Conservation (phyloP, 1,284 basidiomycete species). For the Heterobasidion occidentale region DNA sequence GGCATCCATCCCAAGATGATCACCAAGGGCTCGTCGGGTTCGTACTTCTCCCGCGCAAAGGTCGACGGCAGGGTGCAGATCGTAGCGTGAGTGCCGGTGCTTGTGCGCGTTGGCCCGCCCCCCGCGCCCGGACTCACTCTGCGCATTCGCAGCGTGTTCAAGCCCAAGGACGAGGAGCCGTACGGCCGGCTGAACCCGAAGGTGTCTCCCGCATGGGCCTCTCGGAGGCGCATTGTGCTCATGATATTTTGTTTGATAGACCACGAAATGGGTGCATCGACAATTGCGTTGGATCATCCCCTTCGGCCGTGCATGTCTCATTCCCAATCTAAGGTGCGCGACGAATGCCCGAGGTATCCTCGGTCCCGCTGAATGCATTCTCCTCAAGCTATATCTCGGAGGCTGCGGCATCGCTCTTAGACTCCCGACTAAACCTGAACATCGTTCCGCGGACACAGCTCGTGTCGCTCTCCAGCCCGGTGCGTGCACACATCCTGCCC, state of each 20-base stretch:
- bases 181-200: conserved; percentile 81
- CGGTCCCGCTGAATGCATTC: background rate
- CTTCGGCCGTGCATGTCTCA: conserved; percentile 80
- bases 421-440: conserved; percentile 64
- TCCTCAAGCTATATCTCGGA: conserved; percentile 53
- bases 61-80: conserved; percentile 65
- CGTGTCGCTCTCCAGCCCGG: conserved; percentile 74
- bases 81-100: conserved; percentile 50
- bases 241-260: conserved; percentile 31
- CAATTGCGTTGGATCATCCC: conserved; percentile 80
- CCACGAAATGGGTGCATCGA: conserved; percentile 87
- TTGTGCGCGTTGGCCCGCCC: background rate
- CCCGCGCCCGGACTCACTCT: background rate
- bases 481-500: conserved; percentile 23
- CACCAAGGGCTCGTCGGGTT: conserved; percentile 77
- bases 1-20: conserved; percentile 88
- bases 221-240: background rate
- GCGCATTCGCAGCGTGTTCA: conserved; percentile 58
- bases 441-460: conserved; percentile 86
- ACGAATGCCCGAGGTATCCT: background rate
- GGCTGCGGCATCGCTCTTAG: conserved; percentile 83
- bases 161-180: conserved; percentile 87
- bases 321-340: conserved; percentile 73
- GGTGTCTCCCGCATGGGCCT: conserved; percentile 23
- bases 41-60: conserved; percentile 79